Evolutionary conservation across 176 grass and related monocot species (phyloP).

Genomic region (Melocanna baccifera): DNA sequence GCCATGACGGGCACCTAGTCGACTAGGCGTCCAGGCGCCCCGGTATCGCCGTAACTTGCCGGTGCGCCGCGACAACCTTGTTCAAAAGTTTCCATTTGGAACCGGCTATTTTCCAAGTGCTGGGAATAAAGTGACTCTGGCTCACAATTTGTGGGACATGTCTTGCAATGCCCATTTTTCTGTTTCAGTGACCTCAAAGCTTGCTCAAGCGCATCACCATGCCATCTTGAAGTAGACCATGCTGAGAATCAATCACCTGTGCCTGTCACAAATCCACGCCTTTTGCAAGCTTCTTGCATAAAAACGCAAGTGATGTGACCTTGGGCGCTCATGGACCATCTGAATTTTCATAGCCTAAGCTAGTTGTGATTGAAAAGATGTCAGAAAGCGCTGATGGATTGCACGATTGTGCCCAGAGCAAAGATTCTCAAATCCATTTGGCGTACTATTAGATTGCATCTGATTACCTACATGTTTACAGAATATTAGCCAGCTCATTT

Average conservation of each 20-base stretch:
- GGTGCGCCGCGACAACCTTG: no score
- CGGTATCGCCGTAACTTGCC: no score
- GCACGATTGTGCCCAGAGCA: neutral
- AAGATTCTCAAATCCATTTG: slow-evolving; percentile 30
- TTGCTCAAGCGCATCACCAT: neutral
- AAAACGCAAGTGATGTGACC: neutral
- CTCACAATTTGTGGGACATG: slow-evolving; percentile 4
- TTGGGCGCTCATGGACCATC: slow-evolving; percentile 30
- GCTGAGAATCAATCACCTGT: slow-evolving; percentile 36
- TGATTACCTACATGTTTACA: neutral
- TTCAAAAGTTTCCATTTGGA: neutral
- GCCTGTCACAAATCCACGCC: slow-evolving; percentile 8
- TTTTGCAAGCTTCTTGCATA: slow-evolving; percentile 5
- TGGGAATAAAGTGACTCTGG: neutral
- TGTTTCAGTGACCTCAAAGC: slow-evolving; percentile 20
- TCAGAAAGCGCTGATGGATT: neutral
- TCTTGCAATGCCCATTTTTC: neutral
- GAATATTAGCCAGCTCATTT: slow-evolving; percentile 22
- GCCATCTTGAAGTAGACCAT: slow-evolving; percentile 36
- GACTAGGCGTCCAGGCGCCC: no score
- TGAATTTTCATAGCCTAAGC: neutral
- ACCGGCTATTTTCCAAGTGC: neutral
- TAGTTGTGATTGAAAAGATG: slow-evolving; percentile 26
- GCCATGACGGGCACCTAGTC: no score
- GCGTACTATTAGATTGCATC: slow-evolving; percentile 24